Conservation (phyloP, 2,329 filamentous ascomycete species). For the Talaromyces sp. region DNA sequence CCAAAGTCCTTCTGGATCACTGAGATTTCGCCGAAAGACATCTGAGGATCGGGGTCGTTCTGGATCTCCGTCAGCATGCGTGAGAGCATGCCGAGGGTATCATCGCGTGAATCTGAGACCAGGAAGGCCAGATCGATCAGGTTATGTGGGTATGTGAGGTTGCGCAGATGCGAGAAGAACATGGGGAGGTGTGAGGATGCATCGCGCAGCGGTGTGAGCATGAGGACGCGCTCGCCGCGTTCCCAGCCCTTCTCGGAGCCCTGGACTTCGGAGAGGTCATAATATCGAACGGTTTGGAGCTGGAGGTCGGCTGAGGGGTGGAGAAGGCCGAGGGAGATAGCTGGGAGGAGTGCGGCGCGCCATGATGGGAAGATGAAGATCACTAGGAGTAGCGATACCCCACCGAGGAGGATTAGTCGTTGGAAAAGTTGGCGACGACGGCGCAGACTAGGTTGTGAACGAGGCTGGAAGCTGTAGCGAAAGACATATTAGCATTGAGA, state of each 20-base stretch:
- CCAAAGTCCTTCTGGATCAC: conserved; percentile 99
- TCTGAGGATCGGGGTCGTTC: conserved; percentile 73
- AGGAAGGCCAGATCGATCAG: conserved; percentile 95
- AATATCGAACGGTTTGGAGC: conserved; percentile 94
- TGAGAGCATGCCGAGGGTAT: conserved; percentile 75
- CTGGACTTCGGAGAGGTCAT: conserved; percentile 88
- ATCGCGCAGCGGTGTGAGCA: conserved; percentile 93
- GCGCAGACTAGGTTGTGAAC: conserved; percentile 72
- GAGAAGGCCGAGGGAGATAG: conserved; percentile 70
- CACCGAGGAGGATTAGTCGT: conserved; percentile 63
- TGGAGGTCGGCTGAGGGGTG: conserved; percentile 70
- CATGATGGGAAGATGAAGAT: conserved; percentile 78
- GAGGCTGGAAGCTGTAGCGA: conserved; percentile 74
- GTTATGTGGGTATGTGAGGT: conserved; percentile 96
- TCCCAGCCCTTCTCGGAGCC: conserved; percentile 95
- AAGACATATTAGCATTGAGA: not conserved
- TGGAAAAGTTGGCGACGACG: conserved; percentile 73
- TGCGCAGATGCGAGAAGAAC: conserved; percentile 97
- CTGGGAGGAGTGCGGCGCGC: conserved; percentile 62
- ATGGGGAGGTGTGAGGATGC: conserved; percentile 89
- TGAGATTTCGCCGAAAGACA: conserved; percentile 92
- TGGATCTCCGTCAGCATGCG: conserved; percentile 78
- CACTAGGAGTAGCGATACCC: conserved; percentile 62
- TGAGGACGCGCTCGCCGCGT: conserved; percentile 87
- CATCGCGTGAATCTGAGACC: conserved; percentile 95